These are phyloP conservation scores for Eremochloa ophiuroides DNA, from an alignment of 176 grass and related monocot genomes.

Conservation along the genomic window DNA sequence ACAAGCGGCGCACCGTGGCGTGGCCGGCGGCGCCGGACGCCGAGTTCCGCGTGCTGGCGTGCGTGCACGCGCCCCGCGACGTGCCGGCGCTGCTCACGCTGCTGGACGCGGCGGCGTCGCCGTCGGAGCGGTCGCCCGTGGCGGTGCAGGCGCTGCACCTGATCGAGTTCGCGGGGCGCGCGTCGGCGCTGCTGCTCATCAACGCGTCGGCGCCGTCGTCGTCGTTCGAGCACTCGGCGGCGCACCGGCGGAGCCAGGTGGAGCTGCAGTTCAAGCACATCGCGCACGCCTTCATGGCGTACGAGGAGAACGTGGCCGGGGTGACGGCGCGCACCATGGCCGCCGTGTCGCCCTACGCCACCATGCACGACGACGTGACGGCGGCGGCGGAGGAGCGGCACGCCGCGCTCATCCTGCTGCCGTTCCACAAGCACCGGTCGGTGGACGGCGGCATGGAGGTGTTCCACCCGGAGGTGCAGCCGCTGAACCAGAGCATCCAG, in stretches of 20 bases:
- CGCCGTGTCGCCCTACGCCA: constrained; percentile 48
- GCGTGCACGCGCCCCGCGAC: constrained; percentile 58
- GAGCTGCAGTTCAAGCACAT: constrained; percentile 59
- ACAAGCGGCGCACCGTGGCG: constrained; percentile 60
- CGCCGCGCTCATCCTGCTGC: constrained; percentile 61
- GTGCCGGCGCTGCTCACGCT: constrained; percentile 44
- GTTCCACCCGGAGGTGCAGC: constrained; percentile 41
- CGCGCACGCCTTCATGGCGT: constrained; percentile 54
- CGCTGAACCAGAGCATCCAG: constrained; percentile 45
- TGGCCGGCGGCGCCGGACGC: constrained; percentile 49
- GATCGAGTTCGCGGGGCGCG: constrained; percentile 59
- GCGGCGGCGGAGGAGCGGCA: constrained; percentile 55
- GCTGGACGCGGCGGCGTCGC: constrained; percentile 37
- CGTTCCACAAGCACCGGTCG: constrained; percentile 76
- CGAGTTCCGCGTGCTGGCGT: constrained; percentile 49
- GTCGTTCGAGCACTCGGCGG: background rate
- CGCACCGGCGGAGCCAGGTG: constrained; percentile 33
- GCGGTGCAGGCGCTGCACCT: constrained; percentile 57
- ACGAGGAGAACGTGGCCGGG: constrained; percentile 39
- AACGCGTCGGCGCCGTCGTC: constrained; percentile 25
- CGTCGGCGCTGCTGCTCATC: constrained; percentile 55
- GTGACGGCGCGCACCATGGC: constrained; percentile 39
- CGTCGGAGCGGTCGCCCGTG: constrained; percentile 43
- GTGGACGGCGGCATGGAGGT: constrained; percentile 63
- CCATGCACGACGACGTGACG: constrained; percentile 74